phyloP scores from a whole-genome alignment of 2,329 filamentous ascomycete species.

The Pseudogymnoascus destructans region DNA sequence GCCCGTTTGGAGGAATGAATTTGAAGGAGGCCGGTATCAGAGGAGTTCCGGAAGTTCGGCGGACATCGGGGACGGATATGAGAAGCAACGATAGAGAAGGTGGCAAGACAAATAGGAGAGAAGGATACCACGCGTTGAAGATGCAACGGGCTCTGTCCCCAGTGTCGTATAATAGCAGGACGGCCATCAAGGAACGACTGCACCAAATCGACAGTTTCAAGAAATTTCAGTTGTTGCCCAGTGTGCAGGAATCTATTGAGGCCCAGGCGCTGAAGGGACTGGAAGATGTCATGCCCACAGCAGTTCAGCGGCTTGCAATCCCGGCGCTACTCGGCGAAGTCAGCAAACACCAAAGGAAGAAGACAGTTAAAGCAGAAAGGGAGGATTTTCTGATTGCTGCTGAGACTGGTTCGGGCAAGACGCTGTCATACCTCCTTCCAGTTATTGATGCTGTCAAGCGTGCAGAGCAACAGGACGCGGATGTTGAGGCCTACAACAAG shows the following conservation, averaged over 20 bases:
- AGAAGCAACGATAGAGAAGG: conserved; percentile 12
- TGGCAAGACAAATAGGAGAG: conserved; percentile 30
- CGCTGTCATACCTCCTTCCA: conserved; percentile 80
- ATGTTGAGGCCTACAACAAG: conserved; percentile 44
- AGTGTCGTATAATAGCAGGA: conserved; percentile 59
- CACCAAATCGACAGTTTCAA: conserved; percentile 65
- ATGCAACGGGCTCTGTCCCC: conserved; percentile 76
- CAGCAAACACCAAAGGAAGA: conserved; percentile 23
- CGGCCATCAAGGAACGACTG: conserved; percentile 40
- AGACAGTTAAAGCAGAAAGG: conserved; percentile 25
- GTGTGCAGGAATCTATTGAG: conserved; percentile 56
- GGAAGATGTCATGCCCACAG: conserved; percentile 66
- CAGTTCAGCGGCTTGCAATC: conserved; percentile 80
- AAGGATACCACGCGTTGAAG: conserved; percentile 61
- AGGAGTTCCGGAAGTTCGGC: conserved; percentile 28
- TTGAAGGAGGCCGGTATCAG: conserved; percentile 34
- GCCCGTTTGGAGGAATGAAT: conserved; percentile 49
- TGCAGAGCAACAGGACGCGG: conserved; percentile 48
- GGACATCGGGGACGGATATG: conserved; percentile 14
- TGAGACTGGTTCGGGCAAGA: conserved; percentile 96
- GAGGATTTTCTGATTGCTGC: conserved; percentile 71
- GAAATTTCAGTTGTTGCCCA: conserved; percentile 61
- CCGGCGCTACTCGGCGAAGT: conserved; percentile 55
- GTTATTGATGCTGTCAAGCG: conserved; percentile 74
- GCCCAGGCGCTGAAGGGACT: conserved; percentile 64